Conservation (phyloP, 192 early-diverging fungal species). For the Linnemannia schmuckeri region DNA sequence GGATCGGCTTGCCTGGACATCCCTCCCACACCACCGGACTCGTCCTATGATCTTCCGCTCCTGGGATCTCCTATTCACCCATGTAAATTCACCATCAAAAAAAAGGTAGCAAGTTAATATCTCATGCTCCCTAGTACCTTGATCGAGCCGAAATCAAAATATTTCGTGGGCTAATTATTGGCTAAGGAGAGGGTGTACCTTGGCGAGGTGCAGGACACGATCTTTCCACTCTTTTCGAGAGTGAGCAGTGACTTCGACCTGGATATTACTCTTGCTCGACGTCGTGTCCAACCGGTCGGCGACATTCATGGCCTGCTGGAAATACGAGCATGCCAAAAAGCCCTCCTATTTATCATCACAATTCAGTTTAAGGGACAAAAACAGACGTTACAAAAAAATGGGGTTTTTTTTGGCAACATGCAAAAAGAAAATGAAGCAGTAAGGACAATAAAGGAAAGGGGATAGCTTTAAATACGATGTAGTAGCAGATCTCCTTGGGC, state of each 20-base stretch:
- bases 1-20: slow-evolving; percentile 33
- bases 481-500: slow-evolving; percentile 53
- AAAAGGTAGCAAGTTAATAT: not conserved
- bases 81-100: not conserved
- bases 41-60: slow-evolving; percentile 50
- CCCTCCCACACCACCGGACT: slow-evolving; percentile 52
- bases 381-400: not conserved
- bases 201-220: slow-evolving; percentile 24
- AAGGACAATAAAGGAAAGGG: too few species aligned
- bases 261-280: slow-evolving; percentile 43
- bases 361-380: not conserved
- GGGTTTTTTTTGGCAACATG: too few species aligned
- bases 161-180: not conserved
- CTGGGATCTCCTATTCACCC: slow-evolving; percentile 30
- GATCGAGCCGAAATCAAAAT: not conserved
- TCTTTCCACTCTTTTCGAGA: slow-evolving; percentile 46
- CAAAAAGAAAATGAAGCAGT: not conserved
- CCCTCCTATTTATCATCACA: slow-evolving; percentile 30
- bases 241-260: slow-evolving; percentile 46
- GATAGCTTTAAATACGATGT: slow-evolving; percentile 18
- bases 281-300: slow-evolving; percentile 47
- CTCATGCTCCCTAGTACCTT: not conserved
- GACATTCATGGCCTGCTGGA: slow-evolving; percentile 45
- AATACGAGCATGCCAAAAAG: slow-evolving; percentile 40
- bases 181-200: not conserved